Base-by-base conservation (phyloP, 129 eudicot species). In the Deinandra increscens region DNA sequence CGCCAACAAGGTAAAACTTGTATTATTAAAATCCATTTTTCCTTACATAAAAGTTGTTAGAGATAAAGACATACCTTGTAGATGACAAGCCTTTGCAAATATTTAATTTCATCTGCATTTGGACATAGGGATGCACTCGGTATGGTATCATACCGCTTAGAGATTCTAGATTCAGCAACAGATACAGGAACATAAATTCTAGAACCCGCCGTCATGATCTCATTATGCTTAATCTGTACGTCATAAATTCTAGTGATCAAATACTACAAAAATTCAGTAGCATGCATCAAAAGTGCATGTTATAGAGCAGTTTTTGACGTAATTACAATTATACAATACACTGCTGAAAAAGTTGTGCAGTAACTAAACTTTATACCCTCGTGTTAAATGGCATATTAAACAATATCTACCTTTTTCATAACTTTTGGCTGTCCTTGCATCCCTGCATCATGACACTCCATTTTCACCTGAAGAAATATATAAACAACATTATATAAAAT, bases 51-150 rank as follows among this genome's bases (percentile, higher is more conserved):
- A 69, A 26, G 12, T 17, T 7, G 9, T 44, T 33, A 18, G 45
- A 65, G 26, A 9, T 53, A 38, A 51, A 74, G 31, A 37, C 67
- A 37, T 79, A 65, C 98, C 98, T 91, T 91, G 81, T 91, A 91
- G 75, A 74, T 82, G 45, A 91, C 98, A 81, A 91, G 98, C 63
- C 98, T 86, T 79, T 75, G 85, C 82, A 91, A 49, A 79, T 88
- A 91, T 42, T 71, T 71, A 6, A 91, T 91, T 75, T 91, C 96
- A 22, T 88, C 98, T n/a, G 95, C 96, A 79, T 91, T 91, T 50
- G 95, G 98, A 70, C 86, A 74, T 1, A 84, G 64, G 15, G 96
- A 84, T 62, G 93, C 98, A 60, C 87, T 86, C 54, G 98, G 98
- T 60, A 91, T 91, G 61, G 87, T 75, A 67, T 88, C 87, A 75